Conservation (phyloP, 1,139 yeast species). For the Lodderomyces beijingensis region DNA sequence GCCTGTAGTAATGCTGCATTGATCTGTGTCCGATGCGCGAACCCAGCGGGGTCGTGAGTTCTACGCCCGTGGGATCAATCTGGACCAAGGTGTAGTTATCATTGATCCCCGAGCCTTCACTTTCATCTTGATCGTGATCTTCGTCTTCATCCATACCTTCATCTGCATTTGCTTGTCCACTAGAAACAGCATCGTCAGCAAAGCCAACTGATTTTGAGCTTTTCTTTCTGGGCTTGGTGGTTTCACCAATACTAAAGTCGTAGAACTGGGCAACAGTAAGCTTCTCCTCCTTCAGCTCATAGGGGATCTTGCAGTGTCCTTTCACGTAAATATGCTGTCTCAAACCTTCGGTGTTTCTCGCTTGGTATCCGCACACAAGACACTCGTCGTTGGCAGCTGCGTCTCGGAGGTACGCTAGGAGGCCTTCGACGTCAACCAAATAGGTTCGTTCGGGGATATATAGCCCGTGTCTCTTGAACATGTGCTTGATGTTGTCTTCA, state of each 20-base stretch:
- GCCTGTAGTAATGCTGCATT: constrained; percentile 42
- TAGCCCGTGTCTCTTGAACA: constrained; percentile 46
- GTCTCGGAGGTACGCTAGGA: constrained; percentile 42
- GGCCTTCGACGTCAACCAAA: constrained; percentile 39
- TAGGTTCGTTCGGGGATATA: constrained; percentile 48
- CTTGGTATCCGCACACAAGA: constrained; percentile 50
- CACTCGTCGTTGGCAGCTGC: constrained; percentile 43
- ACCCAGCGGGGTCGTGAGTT: constrained; percentile 46
- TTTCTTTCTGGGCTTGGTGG: background rate
- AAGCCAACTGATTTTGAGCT: background rate
- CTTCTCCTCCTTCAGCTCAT: constrained; percentile 45
- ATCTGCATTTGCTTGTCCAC: constrained; percentile 8
- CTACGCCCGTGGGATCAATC: constrained; percentile 39
- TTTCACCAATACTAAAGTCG: constrained; percentile 24
- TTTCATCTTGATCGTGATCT: background rate
- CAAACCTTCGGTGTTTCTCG: constrained; percentile 44
- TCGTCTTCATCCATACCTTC: background rate
- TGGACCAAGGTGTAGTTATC: constrained; percentile 31
- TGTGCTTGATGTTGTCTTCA: constrained; percentile 45
- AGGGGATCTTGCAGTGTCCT: constrained; percentile 54
- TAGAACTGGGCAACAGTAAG: constrained; percentile 39
- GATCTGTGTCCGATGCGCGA: constrained; percentile 45
- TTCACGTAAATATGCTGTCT: constrained; percentile 50
- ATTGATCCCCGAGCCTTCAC: constrained; percentile 14
- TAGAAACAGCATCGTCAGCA: constrained; percentile 11